Percentiles rank a stretch among this genome's conserved stretches.
Conservation (phyloP, 345 rosid genomes). For the Microthlaspi erraticum region DNA sequence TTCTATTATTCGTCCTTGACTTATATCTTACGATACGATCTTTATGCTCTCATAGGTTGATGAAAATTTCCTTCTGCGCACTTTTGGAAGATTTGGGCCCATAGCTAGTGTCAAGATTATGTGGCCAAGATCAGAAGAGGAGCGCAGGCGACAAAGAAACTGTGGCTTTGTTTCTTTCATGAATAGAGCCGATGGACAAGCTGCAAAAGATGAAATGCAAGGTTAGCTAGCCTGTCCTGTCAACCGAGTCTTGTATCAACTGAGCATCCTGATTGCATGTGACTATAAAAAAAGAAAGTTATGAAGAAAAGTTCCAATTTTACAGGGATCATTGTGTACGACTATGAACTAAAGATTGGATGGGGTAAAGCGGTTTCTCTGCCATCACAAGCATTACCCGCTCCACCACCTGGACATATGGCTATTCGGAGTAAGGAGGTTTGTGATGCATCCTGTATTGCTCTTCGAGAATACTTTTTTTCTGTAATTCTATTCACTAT, state of each 20-base stretch:
- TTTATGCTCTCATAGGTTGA: slow-evolving; percentile 66
- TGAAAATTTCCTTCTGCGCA: slow-evolving; percentile 95
- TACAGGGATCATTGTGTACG: slow-evolving; percentile 91
- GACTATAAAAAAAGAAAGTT: slow-evolving; percentile 18
- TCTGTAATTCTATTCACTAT: neutral
- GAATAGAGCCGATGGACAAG: slow-evolving; percentile 98
- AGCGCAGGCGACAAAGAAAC: slow-evolving; percentile 88
- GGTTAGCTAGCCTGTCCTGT: slow-evolving; percentile 52
- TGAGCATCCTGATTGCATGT: slow-evolving; percentile 26
- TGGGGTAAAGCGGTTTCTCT: slow-evolving; percentile 99
- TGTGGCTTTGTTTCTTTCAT: slow-evolving; percentile 98
- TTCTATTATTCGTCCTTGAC: slow-evolving; percentile 8
- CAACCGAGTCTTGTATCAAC: slow-evolving; percentile 12
- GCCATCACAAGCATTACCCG: slow-evolving; percentile 98
- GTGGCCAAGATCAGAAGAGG: slow-evolving; percentile 99
- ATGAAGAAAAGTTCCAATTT: slow-evolving; percentile 24
- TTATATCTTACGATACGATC: slow-evolving; percentile 20
- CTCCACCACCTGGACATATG: slow-evolving; percentile 99
- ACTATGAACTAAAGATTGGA: slow-evolving; percentile 95
- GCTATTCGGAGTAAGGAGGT: slow-evolving; percentile 99
- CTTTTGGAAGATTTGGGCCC: slow-evolving; percentile 99
- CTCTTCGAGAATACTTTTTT: slow-evolving; percentile 22
- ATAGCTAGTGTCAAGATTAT: slow-evolving; percentile 99
- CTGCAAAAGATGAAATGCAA: slow-evolving; percentile 99
- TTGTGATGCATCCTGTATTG: slow-evolving; percentile 38